Percentiles rank a stretch among this genome's conserved stretches.
phyloP scores from a whole-genome alignment of 768 basidiomycete species.

The Hemileccinum impolitum region DNA sequence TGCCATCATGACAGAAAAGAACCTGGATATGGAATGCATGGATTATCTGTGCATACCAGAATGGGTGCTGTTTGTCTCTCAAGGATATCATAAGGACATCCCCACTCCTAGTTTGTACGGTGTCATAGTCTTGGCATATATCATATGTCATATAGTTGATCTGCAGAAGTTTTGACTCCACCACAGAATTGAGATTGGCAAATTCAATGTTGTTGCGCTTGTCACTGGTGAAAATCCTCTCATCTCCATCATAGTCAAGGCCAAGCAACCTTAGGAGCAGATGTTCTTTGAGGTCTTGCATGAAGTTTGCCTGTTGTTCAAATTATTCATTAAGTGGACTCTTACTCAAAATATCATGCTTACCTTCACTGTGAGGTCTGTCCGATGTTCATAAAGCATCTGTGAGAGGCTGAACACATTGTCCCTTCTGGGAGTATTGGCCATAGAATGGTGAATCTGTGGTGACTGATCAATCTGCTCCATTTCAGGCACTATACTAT shows the following conservation, averaged over 20 bases:
- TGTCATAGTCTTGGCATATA: slow-evolving; percentile 8
- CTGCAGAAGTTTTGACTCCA: neutral
- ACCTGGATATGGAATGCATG: slow-evolving; percentile 12
- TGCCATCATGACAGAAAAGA: neutral
- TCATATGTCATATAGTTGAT: slow-evolving; percentile 21
- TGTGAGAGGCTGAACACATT: neutral
- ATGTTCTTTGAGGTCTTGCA: slow-evolving; percentile 18
- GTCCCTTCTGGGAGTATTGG: neutral
- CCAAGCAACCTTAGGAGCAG: slow-evolving; percentile 13
- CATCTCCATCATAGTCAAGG: slow-evolving; percentile 15
- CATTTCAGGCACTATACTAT: neutral
- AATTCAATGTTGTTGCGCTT: neutral
- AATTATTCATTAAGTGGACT: neutral
- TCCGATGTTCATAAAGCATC: neutral
- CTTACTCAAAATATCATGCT: neutral
- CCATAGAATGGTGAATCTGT: neutral
- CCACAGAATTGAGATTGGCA: neutral
- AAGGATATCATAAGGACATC: slow-evolving; percentile 10
- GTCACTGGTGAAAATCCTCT: neutral
- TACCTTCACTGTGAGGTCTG: neutral
- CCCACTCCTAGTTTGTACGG: neutral
- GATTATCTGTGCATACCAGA: slow-evolving; percentile 23
- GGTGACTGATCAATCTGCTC: neutral
- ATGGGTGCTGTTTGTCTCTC: slow-evolving; percentile 11
- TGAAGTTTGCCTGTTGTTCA: slow-evolving; percentile 13